Base-by-base conservation (phyloP, 495 filamentous ascomycete genomes). In the Platismatia glauca region DNA sequence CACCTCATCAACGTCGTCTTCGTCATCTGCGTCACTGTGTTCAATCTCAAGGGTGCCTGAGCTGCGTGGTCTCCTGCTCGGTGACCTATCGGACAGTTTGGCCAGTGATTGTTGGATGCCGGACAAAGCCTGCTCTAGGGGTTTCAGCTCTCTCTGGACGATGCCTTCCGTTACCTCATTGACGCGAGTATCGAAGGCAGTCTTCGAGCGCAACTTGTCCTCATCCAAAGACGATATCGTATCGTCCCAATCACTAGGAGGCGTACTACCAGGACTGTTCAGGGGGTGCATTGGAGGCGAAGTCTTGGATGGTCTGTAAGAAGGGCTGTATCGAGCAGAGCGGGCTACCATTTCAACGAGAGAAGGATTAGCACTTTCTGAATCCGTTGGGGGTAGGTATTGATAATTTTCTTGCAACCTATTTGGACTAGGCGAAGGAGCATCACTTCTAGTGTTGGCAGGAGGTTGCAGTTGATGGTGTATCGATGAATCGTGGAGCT, bases 21-120 rank as follows among this genome's bases (percentile, higher is more conserved):
- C 92, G 65, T 97, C 94, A 66, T 97, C 94, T 3, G 93, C 94
- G 74, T 97, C 94, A 63, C 91, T 96, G 55, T 92, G 81, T 55
- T 84, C 84, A 46, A 83, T 73, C 46, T 86, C 84, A 13, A 79
- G 81, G 55, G 86, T 87, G 22, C 82, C 71, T 66, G 85, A 87
- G 65, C 82, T 77, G 66, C 74, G 72, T 41, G 74, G 71, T 58
- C 74, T 71, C 50, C 74, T 67, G 59, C 69, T 77, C 18, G 71
- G 65, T 65, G 76, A 66, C 16, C 71, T 72, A n/a, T 71, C 69
- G 15, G 78, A 74, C 38, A 85, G 69, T 39, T 77, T 75, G 57
- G 74, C 77, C 55, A 96, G 71, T 22, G 80, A 82, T 22, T 87
- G 77, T 67, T 92, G 87, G 46, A 98, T 93, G 46, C 75, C 76